A percentile compares a stretch with the other conserved stretches of the same genome.
These are phyloP conservation scores for Vaccinium vitisidaea DNA, from an alignment of 148 eudicot species.

Conservation along the genomic window DNA sequence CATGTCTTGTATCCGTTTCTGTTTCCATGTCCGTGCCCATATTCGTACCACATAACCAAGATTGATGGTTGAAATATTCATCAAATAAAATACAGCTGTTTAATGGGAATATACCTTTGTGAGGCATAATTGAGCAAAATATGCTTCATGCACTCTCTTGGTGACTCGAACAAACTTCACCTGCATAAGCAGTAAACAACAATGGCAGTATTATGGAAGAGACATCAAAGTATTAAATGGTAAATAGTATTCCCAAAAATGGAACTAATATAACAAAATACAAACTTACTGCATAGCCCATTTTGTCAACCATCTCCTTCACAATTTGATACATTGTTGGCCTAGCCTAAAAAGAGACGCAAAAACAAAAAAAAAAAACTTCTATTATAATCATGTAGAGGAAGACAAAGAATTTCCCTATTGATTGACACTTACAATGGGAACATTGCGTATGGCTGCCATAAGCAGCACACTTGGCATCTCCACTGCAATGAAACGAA, in stretches of 20 bases:
- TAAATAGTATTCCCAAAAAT: not conserved
- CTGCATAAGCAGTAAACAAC: slow-evolving; percentile 34
- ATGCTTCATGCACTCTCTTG: slow-evolving; percentile 89
- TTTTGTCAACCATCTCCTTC: slow-evolving; percentile 90
- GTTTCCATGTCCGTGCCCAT: no score
- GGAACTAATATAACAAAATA: not conserved
- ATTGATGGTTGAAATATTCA: not conserved
- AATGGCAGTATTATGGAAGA: not conserved
- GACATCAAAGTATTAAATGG: not conserved
- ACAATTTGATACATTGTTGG: slow-evolving; percentile 91
- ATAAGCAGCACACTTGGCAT: slow-evolving; percentile 86
- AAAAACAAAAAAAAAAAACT: not conserved
- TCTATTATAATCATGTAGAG: not conserved
- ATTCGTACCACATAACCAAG: not conserved
- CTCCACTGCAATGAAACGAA: slow-evolving; percentile 65
- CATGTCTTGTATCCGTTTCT: no score
- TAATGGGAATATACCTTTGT: slow-evolving; percentile 45
- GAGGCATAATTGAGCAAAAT: slow-evolving; percentile 77
- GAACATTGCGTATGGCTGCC: slow-evolving; percentile 89
- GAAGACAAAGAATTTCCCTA: not conserved
- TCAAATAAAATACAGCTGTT: slow-evolving; percentile 5
- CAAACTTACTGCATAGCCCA: slow-evolving; percentile 78
- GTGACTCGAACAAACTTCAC: slow-evolving; percentile 96
- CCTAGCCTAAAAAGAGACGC: slow-evolving; percentile 57
- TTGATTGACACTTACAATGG: slow-evolving; percentile 54